Base-by-base conservation (phyloP, 1,284 basidiomycete genomes). In the Puccinia coronata region DNA sequence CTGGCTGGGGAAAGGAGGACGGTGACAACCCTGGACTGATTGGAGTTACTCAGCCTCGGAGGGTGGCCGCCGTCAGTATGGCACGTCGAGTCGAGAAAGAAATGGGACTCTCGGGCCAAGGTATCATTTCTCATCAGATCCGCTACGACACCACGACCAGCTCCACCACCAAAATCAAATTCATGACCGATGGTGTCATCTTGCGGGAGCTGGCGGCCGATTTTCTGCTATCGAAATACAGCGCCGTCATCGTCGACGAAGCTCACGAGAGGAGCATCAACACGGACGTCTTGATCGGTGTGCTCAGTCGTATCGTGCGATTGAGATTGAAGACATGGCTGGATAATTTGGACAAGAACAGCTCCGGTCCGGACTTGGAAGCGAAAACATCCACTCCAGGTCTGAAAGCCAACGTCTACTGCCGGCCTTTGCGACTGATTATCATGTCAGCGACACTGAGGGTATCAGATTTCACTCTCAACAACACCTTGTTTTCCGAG, bases 381-480 rank as follows among this genome's bases (percentile, higher is more conserved):
- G 55, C 23, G 49, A 59, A 63, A n/a, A 47, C 34, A 14, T 61
- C 61, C 51, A 41, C 6, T 73, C 53, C 31, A 25, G n/a, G 57
- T 14, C 36, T 41, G 16, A 47, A 57, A 55, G n/a, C 65, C 8
- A 11, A 9, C 23, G 14, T 41, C 6, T 39, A 23, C 0, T 25
- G 18, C 47, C 84, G 93, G 89, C 96, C 96, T 14, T 87, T 99
- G 9, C 91, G 97, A 16, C 89, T 99, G 59, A 91, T 99, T 82
- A 97, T 99, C 87, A 99, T 99, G 97, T 99, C 96, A 57, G 97
- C 97, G 0, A 99, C 97, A 0, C 90, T 99, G 8, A 93, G 96
- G 36, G 92, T 98, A 34, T 91, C 91, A 74, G 97, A 99, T 87
- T 99, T 99, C 85, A 92, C 92, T 0, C 90, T 92, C 82, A 99